Evolutionary conservation across 2,329 filamentous ascomycete species (phyloP).

Genomic region (Diaporthe nobilis): DNA sequence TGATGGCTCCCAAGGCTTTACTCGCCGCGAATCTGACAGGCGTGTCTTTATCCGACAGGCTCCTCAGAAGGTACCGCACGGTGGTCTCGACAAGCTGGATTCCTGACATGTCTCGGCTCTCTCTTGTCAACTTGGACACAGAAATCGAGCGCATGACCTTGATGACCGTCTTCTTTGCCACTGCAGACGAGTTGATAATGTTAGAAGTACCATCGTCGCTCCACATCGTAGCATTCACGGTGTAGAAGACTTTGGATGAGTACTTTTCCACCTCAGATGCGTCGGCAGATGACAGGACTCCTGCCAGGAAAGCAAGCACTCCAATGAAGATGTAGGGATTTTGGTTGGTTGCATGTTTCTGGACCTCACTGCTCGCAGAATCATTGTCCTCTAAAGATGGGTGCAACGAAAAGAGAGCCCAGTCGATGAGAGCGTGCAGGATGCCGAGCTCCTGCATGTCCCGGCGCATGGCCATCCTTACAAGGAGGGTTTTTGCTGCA

Average conservation of each 20-base stretch:
- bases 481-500: slow-evolving; percentile 86
- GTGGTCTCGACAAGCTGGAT: slow-evolving; percentile 80
- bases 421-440: slow-evolving; percentile 76
- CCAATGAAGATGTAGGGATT: slow-evolving; percentile 85
- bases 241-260: slow-evolving; percentile 75
- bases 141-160: slow-evolving; percentile 86
- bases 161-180: slow-evolving; percentile 85
- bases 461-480: slow-evolving; percentile 83
- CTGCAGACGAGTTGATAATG: slow-evolving; percentile 77
- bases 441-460: slow-evolving; percentile 89
- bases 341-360: slow-evolving; percentile 47
- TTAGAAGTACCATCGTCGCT: slow-evolving; percentile 63
- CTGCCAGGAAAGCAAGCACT: slow-evolving; percentile 83
- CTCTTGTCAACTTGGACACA: slow-evolving; percentile 73
- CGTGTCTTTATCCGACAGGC: slow-evolving; percentile 88
- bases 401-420: slow-evolving; percentile 76
- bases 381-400: slow-evolving; percentile 52
- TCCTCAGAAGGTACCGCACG: slow-evolving; percentile 85
- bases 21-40: slow-evolving; percentile 91
- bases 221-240: slow-evolving; percentile 64
- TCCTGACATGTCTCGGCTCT: slow-evolving; percentile 56
- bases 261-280: slow-evolving; percentile 81
- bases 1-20: slow-evolving; percentile 91
- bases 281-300: slow-evolving; percentile 79
- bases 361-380: slow-evolving; percentile 38